Percentiles rank a stretch among this genome's conserved stretches.
Evolutionary conservation across 768 basidiomycete species (phyloP).

Genomic region (Gautieria morchelliformis): DNA sequence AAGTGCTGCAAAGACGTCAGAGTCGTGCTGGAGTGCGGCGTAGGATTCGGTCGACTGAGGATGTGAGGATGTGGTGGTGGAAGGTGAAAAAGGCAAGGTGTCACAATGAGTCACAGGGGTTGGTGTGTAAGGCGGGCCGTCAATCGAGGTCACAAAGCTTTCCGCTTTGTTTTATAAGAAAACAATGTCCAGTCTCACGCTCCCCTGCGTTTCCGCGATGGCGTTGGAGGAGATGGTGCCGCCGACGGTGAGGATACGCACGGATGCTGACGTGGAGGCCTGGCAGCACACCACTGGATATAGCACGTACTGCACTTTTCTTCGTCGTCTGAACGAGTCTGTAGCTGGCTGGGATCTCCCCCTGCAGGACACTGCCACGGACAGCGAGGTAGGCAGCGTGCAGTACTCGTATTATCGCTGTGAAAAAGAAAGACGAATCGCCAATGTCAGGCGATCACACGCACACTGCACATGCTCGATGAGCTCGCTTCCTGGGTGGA

Average conservation of each 20-base stretch:
- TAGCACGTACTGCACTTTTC: constrained; percentile 62
- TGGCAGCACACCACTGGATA: constrained; percentile 72
- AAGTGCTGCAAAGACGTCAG: not conserved
- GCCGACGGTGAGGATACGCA: constrained; percentile 35
- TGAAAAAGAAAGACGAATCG: not conserved
- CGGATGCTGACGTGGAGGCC: constrained; percentile 60
- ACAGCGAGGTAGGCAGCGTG: constrained; percentile 14
- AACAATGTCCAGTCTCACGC: not conserved
- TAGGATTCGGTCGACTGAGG: not conserved
- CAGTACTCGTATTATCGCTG: not conserved
- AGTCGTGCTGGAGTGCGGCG: not conserved
- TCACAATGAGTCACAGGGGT: not conserved
- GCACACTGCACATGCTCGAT: constrained; percentile 49
- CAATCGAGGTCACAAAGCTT: not conserved
- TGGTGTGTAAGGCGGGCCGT: not conserved
- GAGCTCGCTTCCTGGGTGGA: constrained; percentile 67
- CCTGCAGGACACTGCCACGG: constrained; percentile 28
- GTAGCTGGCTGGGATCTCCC: constrained; percentile 60
- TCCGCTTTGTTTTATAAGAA: too few species aligned
- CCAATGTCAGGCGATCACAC: constrained; percentile 34
- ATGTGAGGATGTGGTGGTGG: constrained; percentile 2
- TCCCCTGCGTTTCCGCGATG: not conserved
- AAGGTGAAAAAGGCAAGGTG: not conserved
- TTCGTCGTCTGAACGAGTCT: constrained; percentile 66
- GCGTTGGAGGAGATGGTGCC: not conserved